A percentile compares a stretch with the other conserved stretches of the same genome.
Conservation (phyloP, 148 eudicot species). For the Mesembryanthemum crystallinum region DNA sequence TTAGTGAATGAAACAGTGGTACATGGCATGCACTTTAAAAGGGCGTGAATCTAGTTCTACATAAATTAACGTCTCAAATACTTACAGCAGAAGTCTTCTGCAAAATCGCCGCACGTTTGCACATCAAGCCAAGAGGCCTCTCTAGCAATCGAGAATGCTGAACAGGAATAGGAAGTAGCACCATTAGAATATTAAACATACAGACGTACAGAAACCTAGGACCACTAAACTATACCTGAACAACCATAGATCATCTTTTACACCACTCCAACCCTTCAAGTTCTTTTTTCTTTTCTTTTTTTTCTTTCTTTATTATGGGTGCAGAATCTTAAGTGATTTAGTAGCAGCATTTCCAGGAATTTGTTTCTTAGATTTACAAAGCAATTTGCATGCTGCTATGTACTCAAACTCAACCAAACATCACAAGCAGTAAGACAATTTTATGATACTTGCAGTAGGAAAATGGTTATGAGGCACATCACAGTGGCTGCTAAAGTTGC, state of each 20-base stretch:
- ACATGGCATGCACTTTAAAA: not conserved
- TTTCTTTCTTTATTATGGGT: too few species aligned
- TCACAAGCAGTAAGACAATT: not conserved
- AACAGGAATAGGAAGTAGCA: constrained; percentile 11
- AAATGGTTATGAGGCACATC: not conserved
- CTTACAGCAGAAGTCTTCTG: constrained; percentile 76
- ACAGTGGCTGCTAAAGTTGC: not conserved
- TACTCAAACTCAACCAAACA: not conserved
- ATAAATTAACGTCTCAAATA: not conserved
- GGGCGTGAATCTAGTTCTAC: constrained; percentile 1
- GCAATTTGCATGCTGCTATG: too few species aligned
- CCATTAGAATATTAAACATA: constrained; percentile 12
- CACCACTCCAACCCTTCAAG: not conserved
- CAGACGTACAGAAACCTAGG: not conserved
- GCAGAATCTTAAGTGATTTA: not conserved
- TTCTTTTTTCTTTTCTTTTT: too few species aligned
- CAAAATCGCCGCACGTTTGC: constrained; percentile 62
- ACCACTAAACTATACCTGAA: not conserved
- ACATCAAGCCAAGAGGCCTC: constrained; percentile 68
- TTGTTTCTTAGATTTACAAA: not conserved
- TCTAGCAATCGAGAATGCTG: constrained; percentile 81
- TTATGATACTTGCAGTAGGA: not conserved
- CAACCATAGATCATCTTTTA: not conserved
- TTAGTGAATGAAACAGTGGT: constrained; percentile 1
- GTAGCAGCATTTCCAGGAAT: not conserved